Evolutionary conservation across 805 yeast species (phyloP).

Genomic region (Wickerhamomyces ciferrii): DNA sequence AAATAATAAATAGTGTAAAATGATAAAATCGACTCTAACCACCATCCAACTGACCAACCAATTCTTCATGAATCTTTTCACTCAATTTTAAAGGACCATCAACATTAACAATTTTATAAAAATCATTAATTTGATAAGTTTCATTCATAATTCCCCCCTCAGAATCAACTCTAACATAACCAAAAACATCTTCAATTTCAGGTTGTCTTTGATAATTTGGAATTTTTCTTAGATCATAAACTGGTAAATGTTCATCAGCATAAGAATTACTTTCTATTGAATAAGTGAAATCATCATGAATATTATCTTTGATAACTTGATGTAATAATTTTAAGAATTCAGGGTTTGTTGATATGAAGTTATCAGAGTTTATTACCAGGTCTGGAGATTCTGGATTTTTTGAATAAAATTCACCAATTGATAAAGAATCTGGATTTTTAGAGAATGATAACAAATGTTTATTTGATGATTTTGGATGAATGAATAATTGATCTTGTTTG

Average conservation of each 20-base stretch:
- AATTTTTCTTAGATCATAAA: slow-evolving; percentile 62
- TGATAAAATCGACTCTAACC: too few species aligned
- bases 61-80: slow-evolving; percentile 40
- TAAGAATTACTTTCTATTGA: slow-evolving; percentile 51
- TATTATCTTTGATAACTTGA: slow-evolving; percentile 11
- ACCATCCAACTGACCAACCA: slow-evolving; percentile 24
- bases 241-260: slow-evolving; percentile 55
- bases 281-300: slow-evolving; percentile 44
- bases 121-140: slow-evolving; percentile 50
- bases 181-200: slow-evolving; percentile 64
- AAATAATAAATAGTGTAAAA: background rate
- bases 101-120: slow-evolving; percentile 48
- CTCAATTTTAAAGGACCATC: slow-evolving; percentile 49
- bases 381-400: background rate
- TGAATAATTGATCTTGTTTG: slow-evolving; percentile 10
- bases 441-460: slow-evolving; percentile 10
- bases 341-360: slow-evolving; percentile 6
- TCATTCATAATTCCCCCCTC: slow-evolving; percentile 49
- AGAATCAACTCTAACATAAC: slow-evolving; percentile 57
- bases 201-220: slow-evolving; percentile 66
- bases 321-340: slow-evolving; percentile 8
- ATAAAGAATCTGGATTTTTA: slow-evolving; percentile 3
- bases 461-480: slow-evolving; percentile 4
- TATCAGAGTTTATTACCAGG: background rate
- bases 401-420: slow-evolving; percentile 4